Evolutionary conservation across 176 grass and related monocot genomes (phyloP).

Genomic region (Paspalum vaginatum): DNA sequence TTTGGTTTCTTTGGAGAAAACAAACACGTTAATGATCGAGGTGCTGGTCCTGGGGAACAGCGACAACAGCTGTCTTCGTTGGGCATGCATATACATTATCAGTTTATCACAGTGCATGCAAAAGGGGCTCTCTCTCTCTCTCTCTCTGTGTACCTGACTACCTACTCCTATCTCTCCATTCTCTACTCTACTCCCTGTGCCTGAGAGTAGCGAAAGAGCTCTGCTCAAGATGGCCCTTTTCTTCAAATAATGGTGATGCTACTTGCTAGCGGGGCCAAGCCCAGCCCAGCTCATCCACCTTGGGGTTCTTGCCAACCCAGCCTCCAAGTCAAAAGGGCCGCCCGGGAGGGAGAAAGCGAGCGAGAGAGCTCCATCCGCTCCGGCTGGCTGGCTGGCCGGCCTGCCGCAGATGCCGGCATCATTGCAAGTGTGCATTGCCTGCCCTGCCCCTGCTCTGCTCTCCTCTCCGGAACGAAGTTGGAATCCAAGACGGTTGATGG

Average conservation of each 20-base stretch:
- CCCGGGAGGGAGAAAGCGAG: slow-evolving; percentile 39
- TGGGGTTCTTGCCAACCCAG: slow-evolving; percentile 26
- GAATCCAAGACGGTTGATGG: too few species aligned
- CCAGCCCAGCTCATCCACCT: too few species aligned
- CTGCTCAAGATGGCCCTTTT: background rate
- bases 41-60: slow-evolving; percentile 54
- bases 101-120: slow-evolving; percentile 30
- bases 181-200: too few species aligned
- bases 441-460: too few species aligned
- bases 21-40: slow-evolving; percentile 14
- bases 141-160: background rate
- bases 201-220: background rate
- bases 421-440: slow-evolving; percentile 2
- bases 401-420: slow-evolving; percentile 44
- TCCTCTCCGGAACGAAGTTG: too few species aligned
- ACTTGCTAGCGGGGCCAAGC: slow-evolving; percentile 20
- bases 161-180: background rate
- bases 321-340: slow-evolving; percentile 53
- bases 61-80: slow-evolving; percentile 44
- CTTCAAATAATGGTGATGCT: slow-evolving; percentile 47
- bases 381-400: too few species aligned
- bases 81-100: slow-evolving; percentile 3
- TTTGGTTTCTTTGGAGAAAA: slow-evolving; percentile 17
- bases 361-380: background rate
- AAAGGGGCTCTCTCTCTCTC: slow-evolving; percentile 3